Base-by-base conservation (phyloP, 768 basidiomycete species). In the Tylopilus subfusipes region DNA sequence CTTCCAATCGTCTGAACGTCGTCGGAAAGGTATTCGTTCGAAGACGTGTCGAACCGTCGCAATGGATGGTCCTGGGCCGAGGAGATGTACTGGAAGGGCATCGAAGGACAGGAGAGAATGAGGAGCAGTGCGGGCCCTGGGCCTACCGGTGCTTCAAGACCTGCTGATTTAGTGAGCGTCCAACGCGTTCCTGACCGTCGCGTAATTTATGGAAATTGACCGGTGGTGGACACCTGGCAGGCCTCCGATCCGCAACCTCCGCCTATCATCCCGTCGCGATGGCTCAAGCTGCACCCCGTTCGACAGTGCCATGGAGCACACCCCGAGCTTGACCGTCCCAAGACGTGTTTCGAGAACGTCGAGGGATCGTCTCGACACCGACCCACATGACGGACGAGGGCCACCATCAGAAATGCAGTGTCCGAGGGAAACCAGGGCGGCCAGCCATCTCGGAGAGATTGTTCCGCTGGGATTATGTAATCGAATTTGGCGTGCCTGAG, bases 141-240 rank as follows among this genome's bases (percentile, higher is more conserved):
- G n/a, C n/a, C n/a, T n/a, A n/a, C n/a, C n/a, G n/a, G n/a, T n/a
- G n/a, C n/a, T n/a, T n/a, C n/a, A n/a, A n/a, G n/a, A n/a, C n/a
- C n/a, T n/a, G n/a, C n/a, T n/a, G n/a, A n/a, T 50, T 63, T 59
- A 53, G 42, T 19, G 27, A 25, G 16, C 33, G 16, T 11, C 42
- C 29, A n/a, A 31, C 11, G 16, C 24, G 63, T 64, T 54, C 63
- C 63, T 64, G 63, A 16, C 44, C 24, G 34, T 54, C 50, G 52
- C 30, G 44, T 59, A 61, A 58, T 29, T 60, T 66, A 64, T 50
- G 53, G 58, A 60, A 57, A 39, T 30, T 24, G 54, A 38, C n/a
- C n/a, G n/a, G n/a, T n/a, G n/a, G n/a, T n/a, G n/a, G n/a, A n/a
- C n/a, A n/a, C n/a, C n/a, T n/a, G n/a, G n/a, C n/a, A n/a, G n/a